phyloP scores from a whole-genome alignment of 192 early-diverging fungal species.

The Dispira parvispora region DNA sequence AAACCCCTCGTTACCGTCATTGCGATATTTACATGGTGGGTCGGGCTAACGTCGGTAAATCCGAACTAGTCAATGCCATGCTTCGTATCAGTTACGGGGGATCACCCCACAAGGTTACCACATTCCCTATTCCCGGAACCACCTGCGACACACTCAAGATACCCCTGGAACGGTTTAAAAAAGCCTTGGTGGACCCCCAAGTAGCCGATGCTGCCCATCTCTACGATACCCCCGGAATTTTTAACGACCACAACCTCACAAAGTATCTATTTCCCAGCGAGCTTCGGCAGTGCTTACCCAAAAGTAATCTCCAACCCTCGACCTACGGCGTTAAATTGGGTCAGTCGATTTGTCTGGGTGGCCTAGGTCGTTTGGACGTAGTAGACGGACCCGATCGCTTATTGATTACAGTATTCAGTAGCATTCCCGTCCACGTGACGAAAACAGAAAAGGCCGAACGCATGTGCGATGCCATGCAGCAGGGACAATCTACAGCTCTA shows the following conservation, averaged over 20 bases:
- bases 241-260: slow-evolving; percentile 32
- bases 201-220: slow-evolving; percentile 20
- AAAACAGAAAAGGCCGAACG: slow-evolving; percentile 26
- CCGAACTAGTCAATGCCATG: slow-evolving; percentile 50
- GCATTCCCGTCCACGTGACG: slow-evolving; percentile 38
- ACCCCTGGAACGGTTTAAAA: slow-evolving; percentile 34
- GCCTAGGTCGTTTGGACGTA: slow-evolving; percentile 39
- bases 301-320: slow-evolving; percentile 28
- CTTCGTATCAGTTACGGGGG: slow-evolving; percentile 30
- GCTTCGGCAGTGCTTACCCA: slow-evolving; percentile 27
- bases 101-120: slow-evolving; percentile 32
- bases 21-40: slow-evolving; percentile 55
- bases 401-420: slow-evolving; percentile 34
- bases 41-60: slow-evolving; percentile 62
- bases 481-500: slow-evolving; percentile 19
- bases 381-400: slow-evolving; percentile 26
- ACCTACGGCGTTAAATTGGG: slow-evolving; percentile 35
- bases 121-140: slow-evolving; percentile 50
- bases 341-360: slow-evolving; percentile 35
- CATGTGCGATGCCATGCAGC: slow-evolving; percentile 19
- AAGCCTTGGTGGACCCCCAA: slow-evolving; percentile 21
- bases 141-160: slow-evolving; percentile 46
- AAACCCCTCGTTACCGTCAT: slow-evolving; percentile 17
- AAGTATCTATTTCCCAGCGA: slow-evolving; percentile 30
- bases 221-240: slow-evolving; percentile 48